Evolutionary conservation across 169 alveolate species (phyloP).

Genomic region (Blepharisma undulans): DNA sequence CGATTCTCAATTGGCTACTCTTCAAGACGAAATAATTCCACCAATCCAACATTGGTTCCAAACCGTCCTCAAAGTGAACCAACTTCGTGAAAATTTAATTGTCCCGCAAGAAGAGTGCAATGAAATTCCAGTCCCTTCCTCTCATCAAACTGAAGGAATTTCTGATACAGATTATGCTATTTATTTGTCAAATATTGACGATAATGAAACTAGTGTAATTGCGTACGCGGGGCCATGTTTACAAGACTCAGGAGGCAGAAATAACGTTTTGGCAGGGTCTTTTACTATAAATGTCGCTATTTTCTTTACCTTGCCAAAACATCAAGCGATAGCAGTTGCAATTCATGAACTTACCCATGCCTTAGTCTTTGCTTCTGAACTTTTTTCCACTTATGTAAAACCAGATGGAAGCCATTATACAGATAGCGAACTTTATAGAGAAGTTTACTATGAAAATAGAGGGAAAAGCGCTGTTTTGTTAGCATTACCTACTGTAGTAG

Average conservation of each 20-base stretch:
- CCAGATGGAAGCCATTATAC: neutral
- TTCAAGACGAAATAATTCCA: neutral
- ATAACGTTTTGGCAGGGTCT: neutral
- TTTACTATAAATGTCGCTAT: neutral
- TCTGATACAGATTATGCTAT: neutral
- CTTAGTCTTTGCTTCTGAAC: slow-evolving; percentile 18
- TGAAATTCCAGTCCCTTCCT: neutral
- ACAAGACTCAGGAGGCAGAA: neutral
- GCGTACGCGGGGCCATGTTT: slow-evolving; percentile 35
- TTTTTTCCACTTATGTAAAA: neutral
- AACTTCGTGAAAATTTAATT: neutral
- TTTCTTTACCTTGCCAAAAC: neutral
- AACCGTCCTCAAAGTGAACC: neutral
- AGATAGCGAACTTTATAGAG: neutral
- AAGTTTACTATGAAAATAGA: slow-evolving; percentile 28
- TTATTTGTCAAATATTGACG: neutral
- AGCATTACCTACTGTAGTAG: slow-evolving; percentile 45
- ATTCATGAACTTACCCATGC: slow-evolving; percentile 45
- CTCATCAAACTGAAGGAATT: neutral
- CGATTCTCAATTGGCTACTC: neutral
- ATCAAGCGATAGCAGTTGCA: neutral
- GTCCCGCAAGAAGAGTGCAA: neutral
- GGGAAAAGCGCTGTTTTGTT: slow-evolving; percentile 33
- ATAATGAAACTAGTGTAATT: neutral
- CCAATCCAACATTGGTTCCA: neutral